These are phyloP conservation scores for Rhizopus stolonifer DNA, from an alignment of 371 early-diverging fungal genomes.

Conservation along the genomic window DNA sequence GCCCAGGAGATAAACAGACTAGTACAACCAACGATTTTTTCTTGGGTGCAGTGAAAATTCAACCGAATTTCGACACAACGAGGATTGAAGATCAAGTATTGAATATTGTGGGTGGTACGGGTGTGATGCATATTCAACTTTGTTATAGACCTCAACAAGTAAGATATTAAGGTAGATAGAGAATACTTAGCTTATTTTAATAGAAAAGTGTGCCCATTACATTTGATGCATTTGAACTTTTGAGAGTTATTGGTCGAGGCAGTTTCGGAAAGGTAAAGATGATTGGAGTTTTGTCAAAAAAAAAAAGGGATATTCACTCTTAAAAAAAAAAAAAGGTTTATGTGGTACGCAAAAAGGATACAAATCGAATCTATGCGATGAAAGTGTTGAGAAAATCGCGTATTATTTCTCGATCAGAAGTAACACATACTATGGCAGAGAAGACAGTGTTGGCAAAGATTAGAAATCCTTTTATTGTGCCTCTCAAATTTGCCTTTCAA, in stretches of 20 bases:
- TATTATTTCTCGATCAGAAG: conserved; percentile 89
- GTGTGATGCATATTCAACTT: conserved; percentile 68
- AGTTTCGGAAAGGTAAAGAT: conserved; percentile 89
- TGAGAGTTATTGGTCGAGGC: conserved; percentile 95
- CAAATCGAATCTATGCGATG: conserved; percentile 97
- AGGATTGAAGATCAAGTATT: conserved; percentile 36
- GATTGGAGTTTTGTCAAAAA: not conserved
- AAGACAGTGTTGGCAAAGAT: conserved; percentile 84
- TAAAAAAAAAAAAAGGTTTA: too few relatives aligned
- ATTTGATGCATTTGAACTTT: conserved; percentile 92
- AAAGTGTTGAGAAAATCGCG: conserved; percentile 93
- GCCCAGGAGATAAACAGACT: conserved; percentile 30
- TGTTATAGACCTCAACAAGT: conserved; percentile 71
- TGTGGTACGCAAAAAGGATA: conserved; percentile 94
- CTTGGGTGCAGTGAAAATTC: conserved; percentile 65
- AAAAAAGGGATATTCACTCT: not conserved
- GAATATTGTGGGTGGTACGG: conserved; percentile 54
- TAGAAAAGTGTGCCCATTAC: conserved; percentile 1
- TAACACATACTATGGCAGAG: conserved; percentile 88
- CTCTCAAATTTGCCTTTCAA: conserved; percentile 88
- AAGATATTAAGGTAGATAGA: conserved; percentile 3
- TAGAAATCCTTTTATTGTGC: conserved; percentile 87
- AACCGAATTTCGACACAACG: conserved; percentile 61
- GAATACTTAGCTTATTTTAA: too few relatives aligned
- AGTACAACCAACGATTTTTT: conserved; percentile 63